A percentile compares a stretch with the other conserved stretches of the same genome.
phyloP scores from a whole-genome alignment of 2,329 filamentous ascomycete species.

The Neodidymelliopsis sp. region DNA sequence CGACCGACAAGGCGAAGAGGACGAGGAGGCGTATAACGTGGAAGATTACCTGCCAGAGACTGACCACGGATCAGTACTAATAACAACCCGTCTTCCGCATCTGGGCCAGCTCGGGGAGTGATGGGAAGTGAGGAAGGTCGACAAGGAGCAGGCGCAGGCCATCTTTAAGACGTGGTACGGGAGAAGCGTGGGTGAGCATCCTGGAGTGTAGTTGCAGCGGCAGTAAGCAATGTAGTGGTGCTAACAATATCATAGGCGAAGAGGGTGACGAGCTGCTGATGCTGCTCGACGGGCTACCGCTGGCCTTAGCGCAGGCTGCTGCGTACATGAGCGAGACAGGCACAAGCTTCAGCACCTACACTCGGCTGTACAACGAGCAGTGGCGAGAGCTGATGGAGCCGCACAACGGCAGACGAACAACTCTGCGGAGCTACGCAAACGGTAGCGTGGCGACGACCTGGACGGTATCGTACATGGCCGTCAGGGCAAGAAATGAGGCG shows the following conservation, averaged over 20 bases:
- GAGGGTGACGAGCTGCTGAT: constrained; percentile 30
- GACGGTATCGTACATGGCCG: constrained; percentile 37
- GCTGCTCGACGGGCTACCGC: constrained; percentile 55
- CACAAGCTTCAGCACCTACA: constrained; percentile 43
- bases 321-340: constrained; percentile 49
- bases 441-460: constrained; percentile 33
- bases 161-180: constrained; percentile 19
- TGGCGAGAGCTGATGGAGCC: constrained; percentile 35
- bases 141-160: constrained; percentile 15
- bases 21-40: constrained; percentile 26
- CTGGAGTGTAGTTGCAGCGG: not conserved
- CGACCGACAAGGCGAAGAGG: constrained; percentile 4
- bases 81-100: constrained; percentile 27
- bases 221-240: constrained; percentile 3
- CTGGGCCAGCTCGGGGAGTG: constrained; percentile 28
- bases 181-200: not conserved
- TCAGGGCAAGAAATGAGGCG: constrained; percentile 20
- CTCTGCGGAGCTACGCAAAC: constrained; percentile 40
- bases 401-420: not conserved
- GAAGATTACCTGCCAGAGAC: constrained; percentile 22
- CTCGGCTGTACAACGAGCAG: constrained; percentile 52
- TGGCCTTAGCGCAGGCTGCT: constrained; percentile 57
- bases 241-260: not conserved
- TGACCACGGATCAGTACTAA: constrained; percentile 31
- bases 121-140: constrained; percentile 15